These are phyloP conservation scores for Hypoxylon trugodes DNA, from an alignment of 495 filamentous ascomycete genomes.

Conservation along the genomic window DNA sequence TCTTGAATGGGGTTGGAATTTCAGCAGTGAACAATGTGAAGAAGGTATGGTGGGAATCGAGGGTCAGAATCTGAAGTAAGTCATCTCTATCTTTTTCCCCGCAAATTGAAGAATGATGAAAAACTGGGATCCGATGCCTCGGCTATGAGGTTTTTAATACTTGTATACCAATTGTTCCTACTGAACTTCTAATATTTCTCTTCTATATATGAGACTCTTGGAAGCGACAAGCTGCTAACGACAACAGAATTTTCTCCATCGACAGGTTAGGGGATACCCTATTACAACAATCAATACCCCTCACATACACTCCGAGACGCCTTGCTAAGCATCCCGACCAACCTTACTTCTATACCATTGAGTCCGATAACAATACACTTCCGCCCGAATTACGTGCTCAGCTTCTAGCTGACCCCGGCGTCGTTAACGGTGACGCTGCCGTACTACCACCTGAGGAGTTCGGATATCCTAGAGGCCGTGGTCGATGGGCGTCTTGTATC, in stretches of 20 bases:
- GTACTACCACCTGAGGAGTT: constrained; percentile 83
- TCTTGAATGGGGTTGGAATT: constrained; percentile 95
- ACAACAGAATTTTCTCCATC: constrained; percentile 84
- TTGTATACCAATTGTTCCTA: constrained; percentile 64
- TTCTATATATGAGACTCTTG: not conserved
- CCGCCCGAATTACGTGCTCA: constrained; percentile 74
- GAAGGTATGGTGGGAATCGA: constrained; percentile 98
- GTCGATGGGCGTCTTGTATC: constrained; percentile 95
- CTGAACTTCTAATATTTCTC: constrained; percentile 46
- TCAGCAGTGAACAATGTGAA: constrained; percentile 89
- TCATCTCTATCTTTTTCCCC: constrained; percentile 43
- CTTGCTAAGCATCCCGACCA: constrained; percentile 89
- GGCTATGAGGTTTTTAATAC: constrained; percentile 57
- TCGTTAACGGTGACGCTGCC: constrained; percentile 73
- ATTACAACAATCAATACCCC: constrained; percentile 84
- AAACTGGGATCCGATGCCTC: constrained; percentile 58
- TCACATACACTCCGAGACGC: constrained; percentile 89
- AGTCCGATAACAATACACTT: constrained; percentile 90
- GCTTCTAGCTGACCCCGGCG: constrained; percentile 70
- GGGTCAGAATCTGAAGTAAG: constrained; percentile 86
- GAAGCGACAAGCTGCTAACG: constrained; percentile 74
- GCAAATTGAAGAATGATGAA: constrained; percentile 71
- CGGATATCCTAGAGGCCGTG: constrained; percentile 81
- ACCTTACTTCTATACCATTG: constrained; percentile 90
- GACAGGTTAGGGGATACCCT: constrained; percentile 87